Evolutionary conservation across 2,329 filamentous ascomycete genomes (phyloP).

Genomic region (Tolypocladium tundrense): DNA sequence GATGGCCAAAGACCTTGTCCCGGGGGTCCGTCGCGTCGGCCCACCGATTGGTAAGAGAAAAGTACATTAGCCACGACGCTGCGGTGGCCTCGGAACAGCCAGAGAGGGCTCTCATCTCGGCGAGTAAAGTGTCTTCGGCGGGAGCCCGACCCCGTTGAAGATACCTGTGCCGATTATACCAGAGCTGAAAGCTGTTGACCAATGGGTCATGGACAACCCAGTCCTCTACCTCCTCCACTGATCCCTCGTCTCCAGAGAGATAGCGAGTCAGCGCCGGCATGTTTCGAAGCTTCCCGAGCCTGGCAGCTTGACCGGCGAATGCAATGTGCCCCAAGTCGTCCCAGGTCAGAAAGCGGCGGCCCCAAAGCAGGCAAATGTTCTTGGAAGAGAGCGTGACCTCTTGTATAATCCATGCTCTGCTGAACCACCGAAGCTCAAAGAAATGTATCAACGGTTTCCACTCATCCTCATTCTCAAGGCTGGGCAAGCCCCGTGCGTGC

Average conservation of each 20-base stretch:
- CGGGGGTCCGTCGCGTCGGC: constrained; percentile 8
- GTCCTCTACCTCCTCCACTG: neutral
- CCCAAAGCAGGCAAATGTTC: constrained; percentile 7
- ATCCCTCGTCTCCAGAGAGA: neutral
- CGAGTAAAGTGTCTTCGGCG: neutral
- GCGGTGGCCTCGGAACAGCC: neutral
- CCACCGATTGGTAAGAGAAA: constrained; percentile 4
- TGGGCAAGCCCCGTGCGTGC: neutral
- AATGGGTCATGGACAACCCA: neutral
- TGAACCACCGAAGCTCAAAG: constrained; percentile 8
- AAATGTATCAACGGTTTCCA: constrained; percentile 6
- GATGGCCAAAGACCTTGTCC: constrained; percentile 8
- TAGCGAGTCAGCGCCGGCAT: neutral
- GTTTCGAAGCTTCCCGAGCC: neutral
- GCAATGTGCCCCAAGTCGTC: constrained; percentile 1
- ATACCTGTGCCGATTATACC: neutral
- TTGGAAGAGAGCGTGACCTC: constrained; percentile 5
- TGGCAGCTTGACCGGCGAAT: neutral
- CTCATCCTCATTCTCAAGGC: neutral
- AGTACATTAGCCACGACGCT: constrained; percentile 6
- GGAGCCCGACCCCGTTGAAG: neutral
- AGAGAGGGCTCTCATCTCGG: neutral
- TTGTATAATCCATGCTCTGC: constrained; percentile 8
- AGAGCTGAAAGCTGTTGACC: neutral
- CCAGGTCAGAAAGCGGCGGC: constrained; percentile 3